phyloP scores from a whole-genome alignment of 176 grass and related monocot genomes.

The Aegilops sharonensis region DNA sequence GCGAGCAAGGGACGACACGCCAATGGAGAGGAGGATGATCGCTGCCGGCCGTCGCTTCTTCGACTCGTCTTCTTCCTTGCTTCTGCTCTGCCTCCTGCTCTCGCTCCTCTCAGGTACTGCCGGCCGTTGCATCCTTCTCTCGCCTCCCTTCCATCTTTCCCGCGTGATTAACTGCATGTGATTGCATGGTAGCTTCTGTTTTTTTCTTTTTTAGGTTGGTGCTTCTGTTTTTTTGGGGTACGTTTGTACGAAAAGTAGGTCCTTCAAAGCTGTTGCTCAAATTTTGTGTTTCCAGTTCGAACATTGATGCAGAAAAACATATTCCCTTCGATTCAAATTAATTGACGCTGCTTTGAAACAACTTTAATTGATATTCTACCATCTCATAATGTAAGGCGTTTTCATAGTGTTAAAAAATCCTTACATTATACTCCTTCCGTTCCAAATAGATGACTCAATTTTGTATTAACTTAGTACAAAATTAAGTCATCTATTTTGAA shows the following conservation, averaged over 20 bases:
- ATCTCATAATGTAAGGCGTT: too few species aligned
- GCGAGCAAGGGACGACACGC: neutral
- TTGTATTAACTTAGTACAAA: too few species aligned
- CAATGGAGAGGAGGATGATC: neutral
- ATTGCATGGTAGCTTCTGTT: neutral
- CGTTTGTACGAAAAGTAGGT: too few species aligned
- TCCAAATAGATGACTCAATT: too few species aligned
- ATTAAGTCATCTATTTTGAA: too few species aligned
- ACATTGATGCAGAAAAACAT: neutral
- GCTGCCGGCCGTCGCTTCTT: neutral
- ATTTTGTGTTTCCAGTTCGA: neutral
- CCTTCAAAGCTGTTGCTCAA: too few species aligned
- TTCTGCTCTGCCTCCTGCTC: constrained; percentile 33
- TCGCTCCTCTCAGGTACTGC: constrained; percentile 19
- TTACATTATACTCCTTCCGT: too few species aligned
- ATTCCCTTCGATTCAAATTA: too few species aligned
- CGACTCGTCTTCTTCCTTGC: neutral
- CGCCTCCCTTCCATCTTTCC: neutral
- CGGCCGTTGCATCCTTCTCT: neutral
- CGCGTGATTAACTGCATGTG: neutral
- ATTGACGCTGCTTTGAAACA: too few species aligned
- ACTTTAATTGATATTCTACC: too few species aligned
- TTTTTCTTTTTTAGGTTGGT: neutral
- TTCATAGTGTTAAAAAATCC: too few species aligned
- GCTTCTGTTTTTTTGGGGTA: too few species aligned